A percentile compares a stretch with the other conserved stretches of the same genome.
Evolutionary conservation across 1,139 yeast genomes (phyloP).

Genomic region (Saccharomyces hybrid): DNA sequence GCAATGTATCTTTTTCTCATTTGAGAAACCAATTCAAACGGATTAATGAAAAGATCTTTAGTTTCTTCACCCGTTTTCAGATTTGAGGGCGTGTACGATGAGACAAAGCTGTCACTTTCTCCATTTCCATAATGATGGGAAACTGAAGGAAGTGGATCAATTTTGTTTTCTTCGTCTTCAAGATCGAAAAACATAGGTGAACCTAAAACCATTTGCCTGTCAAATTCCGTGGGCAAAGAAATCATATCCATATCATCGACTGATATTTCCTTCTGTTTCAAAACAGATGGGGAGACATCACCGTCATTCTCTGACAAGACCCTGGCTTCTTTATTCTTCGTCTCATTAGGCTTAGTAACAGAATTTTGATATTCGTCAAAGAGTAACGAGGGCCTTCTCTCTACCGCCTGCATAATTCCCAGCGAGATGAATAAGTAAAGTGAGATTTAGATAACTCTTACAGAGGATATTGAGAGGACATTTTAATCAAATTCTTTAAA

Average conservation of each 20-base stretch:
- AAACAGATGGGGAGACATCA: conserved; percentile 5
- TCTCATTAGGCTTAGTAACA: conserved; percentile 2
- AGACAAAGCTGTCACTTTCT: conserved; percentile 1
- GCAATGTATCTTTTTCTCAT: conserved; percentile 19
- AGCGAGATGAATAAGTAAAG: background rate
- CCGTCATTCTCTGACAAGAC: conserved; percentile 1
- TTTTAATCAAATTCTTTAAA: background rate
- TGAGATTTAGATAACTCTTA: background rate
- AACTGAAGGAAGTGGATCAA: conserved; percentile 1
- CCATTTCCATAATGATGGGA: background rate
- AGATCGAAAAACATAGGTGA: conserved; percentile 27
- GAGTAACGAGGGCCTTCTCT: conserved; percentile 10
- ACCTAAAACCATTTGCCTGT: conserved; percentile 23
- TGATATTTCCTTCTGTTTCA: conserved; percentile 8
- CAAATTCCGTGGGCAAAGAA: conserved; percentile 21
- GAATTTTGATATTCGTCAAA: conserved; percentile 12
- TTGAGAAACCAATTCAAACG: conserved; percentile 11
- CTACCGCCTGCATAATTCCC: background rate
- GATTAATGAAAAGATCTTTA: conserved; percentile 5
- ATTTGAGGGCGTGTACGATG: conserved; percentile 8
- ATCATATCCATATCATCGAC: conserved; percentile 28
- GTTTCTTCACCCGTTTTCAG: conserved; percentile 4
- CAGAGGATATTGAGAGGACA: background rate
- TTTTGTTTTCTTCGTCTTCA: conserved; percentile 12
- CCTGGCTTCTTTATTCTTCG: conserved; percentile 2